Conservation (phyloP, 1,284 basidiomycete species). For the Athelia sp. region DNA sequence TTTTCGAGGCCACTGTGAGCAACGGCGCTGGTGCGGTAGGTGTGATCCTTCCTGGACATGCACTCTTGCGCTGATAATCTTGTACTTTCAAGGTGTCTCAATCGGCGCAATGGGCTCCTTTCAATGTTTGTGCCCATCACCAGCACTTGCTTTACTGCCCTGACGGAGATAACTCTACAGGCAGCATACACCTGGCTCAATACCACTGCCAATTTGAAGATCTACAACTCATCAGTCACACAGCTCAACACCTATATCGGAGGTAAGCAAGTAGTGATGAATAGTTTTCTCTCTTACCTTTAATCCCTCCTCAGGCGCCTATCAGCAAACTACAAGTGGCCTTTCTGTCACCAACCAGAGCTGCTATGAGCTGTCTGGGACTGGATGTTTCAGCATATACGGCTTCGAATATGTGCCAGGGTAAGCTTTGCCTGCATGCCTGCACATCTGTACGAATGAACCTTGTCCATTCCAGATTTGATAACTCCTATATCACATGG, state of each 20-base stretch:
- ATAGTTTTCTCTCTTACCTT: background rate
- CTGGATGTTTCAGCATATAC: constrained; percentile 24
- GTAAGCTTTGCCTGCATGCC: constrained; percentile 3
- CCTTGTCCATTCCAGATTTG: constrained; percentile 32
- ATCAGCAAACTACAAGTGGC: constrained; percentile 28
- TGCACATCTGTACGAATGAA: background rate
- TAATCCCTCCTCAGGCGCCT: constrained; percentile 16
- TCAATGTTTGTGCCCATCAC: constrained; percentile 17
- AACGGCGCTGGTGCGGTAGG: background rate
- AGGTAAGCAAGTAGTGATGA: constrained; percentile 13
- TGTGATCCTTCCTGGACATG: background rate
- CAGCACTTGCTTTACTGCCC: too few species aligned
- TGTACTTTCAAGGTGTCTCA: constrained; percentile 27
- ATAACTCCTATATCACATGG: constrained; percentile 48
- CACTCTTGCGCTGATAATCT: constrained; percentile 26
- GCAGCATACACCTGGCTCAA: constrained; percentile 24
- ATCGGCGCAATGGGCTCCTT: constrained; percentile 29
- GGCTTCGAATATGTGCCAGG: constrained; percentile 28
- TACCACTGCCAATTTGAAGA: constrained; percentile 18
- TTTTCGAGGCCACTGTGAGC: constrained; percentile 42
- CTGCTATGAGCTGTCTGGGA: constrained; percentile 21
- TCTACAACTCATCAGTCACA: constrained; percentile 21
- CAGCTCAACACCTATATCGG: constrained; percentile 23
- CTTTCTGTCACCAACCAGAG: constrained; percentile 22
- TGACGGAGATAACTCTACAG: constrained; percentile 12